Base-by-base conservation (phyloP, 768 basidiomycete genomes). In the Xerocomellus amylosporus region DNA sequence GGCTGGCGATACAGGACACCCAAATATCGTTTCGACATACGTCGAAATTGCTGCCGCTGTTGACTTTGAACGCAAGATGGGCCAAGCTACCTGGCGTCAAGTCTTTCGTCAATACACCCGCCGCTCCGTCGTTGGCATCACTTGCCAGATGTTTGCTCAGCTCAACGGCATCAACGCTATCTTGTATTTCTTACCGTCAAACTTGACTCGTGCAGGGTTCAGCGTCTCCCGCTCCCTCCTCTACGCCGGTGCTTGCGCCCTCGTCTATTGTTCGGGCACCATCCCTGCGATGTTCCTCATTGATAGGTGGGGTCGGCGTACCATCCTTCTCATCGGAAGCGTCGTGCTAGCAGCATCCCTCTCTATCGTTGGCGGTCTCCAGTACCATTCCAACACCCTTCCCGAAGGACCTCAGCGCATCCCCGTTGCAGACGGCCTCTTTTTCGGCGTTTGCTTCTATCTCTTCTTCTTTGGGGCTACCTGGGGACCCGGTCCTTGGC, bases 81-180 rank as follows among this genome's bases (percentile, higher is more conserved):
- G 67, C 36, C 70, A 69, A 62, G 79, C 77, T 2, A 62, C 75
- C n/a, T 81, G 77, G 77, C 59, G 65, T 28, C 76, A 83, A 45
- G 65, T 85, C 46, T 77, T 84, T 69, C 72, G 62, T 53, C 77
- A 77, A 46, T 79, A 83, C 49, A 72, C 77, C 24, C 74, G 77
- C 15, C 79, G 83, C 20, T 68, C 76, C 5, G 56, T 77, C 51
- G 74, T 86, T 2, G 84, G 80, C 8, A 77, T 79, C 56, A 78
- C 77, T 0, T 78, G 79, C 40, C 84, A 85, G 58, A 76, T 78
- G 60, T 80, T 81, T 50, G 78, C 78, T 1, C 79, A 81, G 56
- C 77, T 79, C 64, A 81, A 82, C 60, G 79, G 80, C 20, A 80
- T 82, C 66, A 81, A 81, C 53, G 79, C 78, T 12, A 77, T 85